Evolutionary conservation across 225 moss, liverwort and hornwort genomes (phyloP).

Genomic region (Thuidium tamariscinum): DNA sequence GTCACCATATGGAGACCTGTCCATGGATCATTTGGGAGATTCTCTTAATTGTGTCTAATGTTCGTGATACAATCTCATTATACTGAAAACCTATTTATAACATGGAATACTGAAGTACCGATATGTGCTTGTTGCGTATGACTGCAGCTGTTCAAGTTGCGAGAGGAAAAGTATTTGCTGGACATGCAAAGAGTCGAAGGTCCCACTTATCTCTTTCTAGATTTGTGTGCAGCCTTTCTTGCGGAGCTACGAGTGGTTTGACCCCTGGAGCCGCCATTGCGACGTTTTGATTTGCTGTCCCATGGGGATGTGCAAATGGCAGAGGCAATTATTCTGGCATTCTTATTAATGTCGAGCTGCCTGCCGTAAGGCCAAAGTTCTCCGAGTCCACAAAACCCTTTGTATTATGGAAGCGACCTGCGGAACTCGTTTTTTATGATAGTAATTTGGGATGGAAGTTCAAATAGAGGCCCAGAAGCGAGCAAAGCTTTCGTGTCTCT

Average conservation of each 20-base stretch:
- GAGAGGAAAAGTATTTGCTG: constrained; percentile 83
- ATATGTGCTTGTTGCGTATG: background rate
- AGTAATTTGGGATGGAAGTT: constrained; percentile 40
- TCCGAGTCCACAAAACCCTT: constrained; percentile 28
- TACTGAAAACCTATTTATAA: background rate
- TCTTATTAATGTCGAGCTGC: constrained; percentile 5
- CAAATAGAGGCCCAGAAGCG: constrained; percentile 13
- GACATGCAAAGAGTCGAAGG: constrained; percentile 93
- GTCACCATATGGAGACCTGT: background rate
- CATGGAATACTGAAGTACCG: background rate
- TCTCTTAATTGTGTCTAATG: background rate
- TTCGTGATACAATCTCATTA: background rate
- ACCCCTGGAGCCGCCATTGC: background rate
- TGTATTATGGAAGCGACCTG: constrained; percentile 33
- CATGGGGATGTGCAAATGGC: constrained; percentile 14
- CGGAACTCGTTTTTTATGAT: constrained; percentile 27
- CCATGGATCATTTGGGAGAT: background rate
- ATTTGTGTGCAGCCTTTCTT: constrained; percentile 73
- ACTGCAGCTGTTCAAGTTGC: constrained; percentile 79
- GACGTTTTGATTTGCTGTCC: constrained; percentile 15
- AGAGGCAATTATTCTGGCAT: background rate
- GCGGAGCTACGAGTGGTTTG: constrained; percentile 63
- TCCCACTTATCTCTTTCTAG: constrained; percentile 75
- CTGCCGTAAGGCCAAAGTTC: constrained; percentile 10
- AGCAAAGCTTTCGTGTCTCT: constrained; percentile 5